A percentile compares a stretch with the other conserved stretches of the same genome.
Evolutionary conservation across 129 eudicot species (phyloP).

Genomic region (Flaveria trinervia): DNA sequence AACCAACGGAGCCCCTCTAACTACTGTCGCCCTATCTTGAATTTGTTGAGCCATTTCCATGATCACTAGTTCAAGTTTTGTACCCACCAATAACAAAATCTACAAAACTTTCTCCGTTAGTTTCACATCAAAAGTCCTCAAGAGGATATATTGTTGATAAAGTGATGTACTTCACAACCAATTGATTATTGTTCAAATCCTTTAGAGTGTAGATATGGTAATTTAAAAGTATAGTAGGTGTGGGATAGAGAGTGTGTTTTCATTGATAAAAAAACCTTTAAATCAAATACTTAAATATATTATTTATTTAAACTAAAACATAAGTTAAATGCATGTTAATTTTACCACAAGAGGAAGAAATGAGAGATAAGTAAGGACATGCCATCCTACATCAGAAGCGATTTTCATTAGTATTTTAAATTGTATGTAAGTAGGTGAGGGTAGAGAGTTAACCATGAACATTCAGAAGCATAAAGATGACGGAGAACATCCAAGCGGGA

Average conservation of each 20-base stretch:
- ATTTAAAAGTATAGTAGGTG: too few relatives aligned
- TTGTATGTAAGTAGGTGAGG: background rate
- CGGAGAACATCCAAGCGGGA: constrained; percentile 67
- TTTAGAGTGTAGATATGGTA: too few relatives aligned
- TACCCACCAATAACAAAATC: constrained; percentile 68
- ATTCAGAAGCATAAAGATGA: constrained; percentile 56
- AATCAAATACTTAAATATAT: too few relatives aligned
- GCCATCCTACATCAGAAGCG: constrained; percentile 59
- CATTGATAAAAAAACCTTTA: too few relatives aligned
- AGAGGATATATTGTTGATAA: too few relatives aligned
- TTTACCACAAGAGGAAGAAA: constrained; percentile 64
- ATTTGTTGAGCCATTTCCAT: constrained; percentile 84
- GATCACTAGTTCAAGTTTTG: constrained; percentile 69
- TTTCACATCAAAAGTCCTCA: too few relatives aligned
- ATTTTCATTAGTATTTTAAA: too few relatives aligned
- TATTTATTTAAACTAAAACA: too few relatives aligned
- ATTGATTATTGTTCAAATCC: too few relatives aligned
- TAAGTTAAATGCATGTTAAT: too few relatives aligned
- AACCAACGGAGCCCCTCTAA: constrained; percentile 73
- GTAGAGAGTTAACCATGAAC: constrained; percentile 44
- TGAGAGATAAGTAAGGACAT: constrained; percentile 59
- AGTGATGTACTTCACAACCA: too few relatives aligned
- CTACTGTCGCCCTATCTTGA: constrained; percentile 58
- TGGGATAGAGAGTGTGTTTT: too few relatives aligned
- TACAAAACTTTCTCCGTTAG: background rate